These are phyloP conservation scores for Xylaria multiplex DNA, from an alignment of 2,329 filamentous ascomycete species.

Conservation along the genomic window DNA sequence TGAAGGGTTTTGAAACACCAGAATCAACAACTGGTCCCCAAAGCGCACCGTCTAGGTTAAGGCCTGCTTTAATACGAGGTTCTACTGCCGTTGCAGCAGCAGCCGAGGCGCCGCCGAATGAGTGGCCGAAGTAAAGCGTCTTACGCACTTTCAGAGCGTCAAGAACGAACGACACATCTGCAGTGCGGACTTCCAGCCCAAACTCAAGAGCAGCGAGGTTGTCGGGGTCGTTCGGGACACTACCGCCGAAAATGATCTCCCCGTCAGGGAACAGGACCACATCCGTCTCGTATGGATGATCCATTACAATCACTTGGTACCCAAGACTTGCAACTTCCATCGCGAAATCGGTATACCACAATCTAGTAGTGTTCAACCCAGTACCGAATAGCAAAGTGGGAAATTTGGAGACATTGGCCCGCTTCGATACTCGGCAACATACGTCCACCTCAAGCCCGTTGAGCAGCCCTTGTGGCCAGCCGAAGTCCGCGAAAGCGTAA, in stretches of 20 bases:
- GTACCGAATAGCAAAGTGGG: slow-evolving; percentile 31
- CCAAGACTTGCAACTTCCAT: slow-evolving; percentile 32
- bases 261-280: slow-evolving; percentile 33
- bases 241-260: slow-evolving; percentile 33
- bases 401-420: slow-evolving; percentile 10
- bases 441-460: slow-evolving; percentile 28
- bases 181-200: slow-evolving; percentile 27
- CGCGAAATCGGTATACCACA: slow-evolving; percentile 33
- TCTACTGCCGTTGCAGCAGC: slow-evolving; percentile 20
- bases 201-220: slow-evolving; percentile 28
- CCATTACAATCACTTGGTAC: slow-evolving; percentile 32
- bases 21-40: slow-evolving; percentile 31
- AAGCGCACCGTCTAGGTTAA: slow-evolving; percentile 30
- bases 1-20: slow-evolving; percentile 29
- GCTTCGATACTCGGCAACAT: slow-evolving; percentile 29
- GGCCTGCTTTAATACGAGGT: slow-evolving; percentile 25
- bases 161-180: slow-evolving; percentile 29
- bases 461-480: slow-evolving; percentile 29
- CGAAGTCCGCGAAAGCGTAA: slow-evolving; percentile 24
- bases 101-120: slow-evolving; percentile 32
- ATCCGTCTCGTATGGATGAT: slow-evolving; percentile 36
- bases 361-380: slow-evolving; percentile 31
- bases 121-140: slow-evolving; percentile 34
- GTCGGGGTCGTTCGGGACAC: slow-evolving; percentile 23
- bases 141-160: slow-evolving; percentile 26